These are phyloP conservation scores for Talaromyces sp. DNA, from an alignment of 2,329 filamentous ascomycete genomes.

Conservation along the genomic window DNA sequence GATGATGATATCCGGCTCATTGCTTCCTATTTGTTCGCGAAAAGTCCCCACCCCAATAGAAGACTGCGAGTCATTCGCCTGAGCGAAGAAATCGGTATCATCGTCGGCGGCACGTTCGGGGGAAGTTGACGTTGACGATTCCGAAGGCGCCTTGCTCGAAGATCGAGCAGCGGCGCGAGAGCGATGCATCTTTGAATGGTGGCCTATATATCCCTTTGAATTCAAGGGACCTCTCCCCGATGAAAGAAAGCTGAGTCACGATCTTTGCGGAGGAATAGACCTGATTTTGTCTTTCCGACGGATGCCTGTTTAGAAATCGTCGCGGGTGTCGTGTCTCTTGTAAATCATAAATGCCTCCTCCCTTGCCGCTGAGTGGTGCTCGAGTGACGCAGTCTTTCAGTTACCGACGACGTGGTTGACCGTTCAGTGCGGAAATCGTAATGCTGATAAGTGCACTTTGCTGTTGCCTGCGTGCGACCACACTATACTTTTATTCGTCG, in stretches of 20 bases:
- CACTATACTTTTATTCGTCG: neutral
- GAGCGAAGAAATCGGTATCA: slow-evolving; percentile 87
- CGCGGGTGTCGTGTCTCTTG: slow-evolving; percentile 2
- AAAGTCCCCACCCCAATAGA: slow-evolving; percentile 79
- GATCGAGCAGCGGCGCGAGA: slow-evolving; percentile 35
- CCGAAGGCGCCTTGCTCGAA: slow-evolving; percentile 40
- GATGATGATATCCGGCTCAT: slow-evolving; percentile 36
- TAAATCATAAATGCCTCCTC: neutral
- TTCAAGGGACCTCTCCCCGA: neutral
- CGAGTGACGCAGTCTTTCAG: neutral
- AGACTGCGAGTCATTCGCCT: slow-evolving; percentile 84
- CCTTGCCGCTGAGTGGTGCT: neutral
- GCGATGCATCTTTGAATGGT: slow-evolving; percentile 33
- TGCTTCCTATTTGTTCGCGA: slow-evolving; percentile 67
- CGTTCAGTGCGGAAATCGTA: neutral
- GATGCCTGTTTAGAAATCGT: slow-evolving; percentile 2
- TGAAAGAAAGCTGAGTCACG: neutral
- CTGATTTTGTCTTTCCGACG: too few species aligned
- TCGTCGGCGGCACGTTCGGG: slow-evolving; percentile 64
- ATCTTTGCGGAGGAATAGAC: too few species aligned
- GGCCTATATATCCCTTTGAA: slow-evolving; percentile 8
- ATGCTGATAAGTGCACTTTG: neutral
- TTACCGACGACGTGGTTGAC: neutral
- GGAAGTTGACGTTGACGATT: slow-evolving; percentile 45
- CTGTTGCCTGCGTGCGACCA: neutral